phyloP scores from a whole-genome alignment of 495 filamentous ascomycete species.

The Penicillium herquei region DNA sequence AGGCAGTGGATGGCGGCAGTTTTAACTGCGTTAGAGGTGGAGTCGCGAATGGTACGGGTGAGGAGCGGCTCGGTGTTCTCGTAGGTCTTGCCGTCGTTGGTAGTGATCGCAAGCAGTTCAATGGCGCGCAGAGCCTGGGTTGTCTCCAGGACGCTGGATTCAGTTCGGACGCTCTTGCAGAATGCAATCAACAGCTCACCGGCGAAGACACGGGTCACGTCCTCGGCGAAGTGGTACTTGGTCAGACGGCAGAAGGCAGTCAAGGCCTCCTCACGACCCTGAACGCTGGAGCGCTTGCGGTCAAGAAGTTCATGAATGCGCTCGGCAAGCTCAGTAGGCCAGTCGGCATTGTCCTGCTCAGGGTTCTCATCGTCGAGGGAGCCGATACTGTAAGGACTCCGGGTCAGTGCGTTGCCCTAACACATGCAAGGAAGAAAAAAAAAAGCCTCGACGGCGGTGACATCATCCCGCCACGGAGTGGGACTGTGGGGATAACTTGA shows the following conservation, averaged over 20 bases:
- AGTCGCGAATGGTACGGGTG: conserved; percentile 70
- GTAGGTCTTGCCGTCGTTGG: conserved; percentile 67
- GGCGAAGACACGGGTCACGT: conserved; percentile 60
- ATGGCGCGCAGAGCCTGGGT: conserved; percentile 72
- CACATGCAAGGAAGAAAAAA: conserved; percentile 2
- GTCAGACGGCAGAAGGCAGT: conserved; percentile 68
- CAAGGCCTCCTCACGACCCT: conserved; percentile 74
- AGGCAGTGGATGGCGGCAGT: conserved; percentile 74
- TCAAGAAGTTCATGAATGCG: conserved; percentile 81
- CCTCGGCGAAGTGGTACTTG: conserved; percentile 68
- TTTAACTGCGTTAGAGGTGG: conserved; percentile 63
- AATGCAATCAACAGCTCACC: conserved; percentile 70
- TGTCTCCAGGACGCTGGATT: conserved; percentile 70
- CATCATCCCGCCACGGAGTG: conserved; percentile 40
- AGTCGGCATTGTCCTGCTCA: conserved; percentile 54
- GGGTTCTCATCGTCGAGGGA: conserved; percentile 63
- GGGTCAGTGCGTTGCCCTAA: conserved; percentile 10
- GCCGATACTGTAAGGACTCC: conserved; percentile 20
- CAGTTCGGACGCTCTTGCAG: conserved; percentile 68
- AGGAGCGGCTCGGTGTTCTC: conserved; percentile 61
- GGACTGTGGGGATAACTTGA: conserved; percentile 16
- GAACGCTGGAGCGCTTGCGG: conserved; percentile 79
- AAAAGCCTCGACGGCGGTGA: conserved; percentile 20
- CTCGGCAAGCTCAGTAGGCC: conserved; percentile 66
- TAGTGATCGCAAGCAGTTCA: conserved; percentile 71